Evolutionary conservation across 2,329 filamentous ascomycete species (phyloP), one percentile per base, ranked within the genome.

Genomic region (Aotearoamyces nothofagi): DNA sequence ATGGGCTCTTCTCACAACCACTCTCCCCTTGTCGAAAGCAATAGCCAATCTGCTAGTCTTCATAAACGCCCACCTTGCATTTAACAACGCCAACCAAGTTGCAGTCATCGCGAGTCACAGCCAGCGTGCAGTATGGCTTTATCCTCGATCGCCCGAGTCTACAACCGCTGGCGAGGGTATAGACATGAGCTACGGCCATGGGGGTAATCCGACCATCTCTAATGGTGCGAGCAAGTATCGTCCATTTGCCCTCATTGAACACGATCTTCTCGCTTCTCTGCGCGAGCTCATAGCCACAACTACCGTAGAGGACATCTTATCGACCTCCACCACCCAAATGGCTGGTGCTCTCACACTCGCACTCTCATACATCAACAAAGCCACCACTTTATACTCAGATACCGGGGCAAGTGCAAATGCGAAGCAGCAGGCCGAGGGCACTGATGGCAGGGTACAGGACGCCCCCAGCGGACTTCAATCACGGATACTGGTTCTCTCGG

Each of bases 41-140:
- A 63, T 98, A 35, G 82, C 87, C 36, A 78, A 87, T 55, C 69
- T 96, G 38, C 76, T 96, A 46, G 78, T 98, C 59, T 96, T 94
- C 57, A 76, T 94, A 57, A 96, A 98, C 54, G 83, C 87, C 31
- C 92, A 98, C 50, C 68, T 98, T 17, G 84, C 90, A 40, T 86
- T 87, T 50, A 92, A 86, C 55, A 87, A 90, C 53, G 72, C 80
- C 31, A 96, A 96, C 56, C 80, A 87, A 52, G 81, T 96, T 27
- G 84, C 86, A 36, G 69, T 98, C 10, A 71, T 98, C 36, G 90
- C 87, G 17, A 83, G 83, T 6, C 90, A 98, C 51, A 76, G 74
- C 40, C 78, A 90, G 47, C 75, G 79, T 38, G 82, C 87, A 32
- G 67, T 76, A 47, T 98, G 86, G 74, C 74, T 98, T 4, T 96